Base-by-base conservation (phyloP, 2,329 filamentous ascomycete species). In the Graphilbum sp. region DNA sequence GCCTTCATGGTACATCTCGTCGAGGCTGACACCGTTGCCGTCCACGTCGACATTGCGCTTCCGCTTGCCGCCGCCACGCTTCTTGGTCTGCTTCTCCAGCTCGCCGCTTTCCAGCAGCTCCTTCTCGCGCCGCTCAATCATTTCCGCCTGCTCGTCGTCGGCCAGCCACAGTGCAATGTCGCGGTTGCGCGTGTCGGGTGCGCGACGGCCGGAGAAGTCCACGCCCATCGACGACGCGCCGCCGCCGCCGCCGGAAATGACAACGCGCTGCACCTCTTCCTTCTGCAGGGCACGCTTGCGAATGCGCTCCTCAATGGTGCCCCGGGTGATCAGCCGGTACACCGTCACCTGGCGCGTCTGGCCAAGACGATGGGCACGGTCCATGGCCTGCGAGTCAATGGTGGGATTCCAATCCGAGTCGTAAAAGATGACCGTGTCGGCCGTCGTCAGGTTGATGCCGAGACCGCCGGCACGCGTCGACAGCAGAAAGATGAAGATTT, bases 1-100 rank as follows among this genome's bases (percentile, higher is more conserved):
- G 94, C 90, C 90, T 69, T 98, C 90, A 56, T 98, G 90, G 62
- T 98, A 98, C 83, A 98, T 86, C 54, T 95, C 88, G 56, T 96
- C 90, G 58, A 96, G 62, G 52, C 80, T 88, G 50, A 72, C 71
- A 29, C 57, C 30, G 57, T 62, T 42, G 64, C 64, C 32, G 61
- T 42, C 45, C 16, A 32, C 40, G 21, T 41, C 47, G 19, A 44
- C 45, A 19, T 34, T 63, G 43, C 64, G 62, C 57, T 74, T 74
- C 41, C 67, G 60, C 55, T 73, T 74, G 45, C 59, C 64, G 17
- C 60, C 59, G 29, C 69, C 53, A 41, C 71, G 75, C 59, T 72
- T 75, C 62, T 75, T 75, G 32, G 55, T 50, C 47, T 66, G 59
- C 60, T 77, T 79, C 31, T 75, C 71, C 16, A 64, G 59, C 51